A percentile compares a stretch with the other conserved stretches of the same genome.
Conservation (phyloP, 768 basidiomycete genomes). For the Lyophyllum shimeji region DNA sequence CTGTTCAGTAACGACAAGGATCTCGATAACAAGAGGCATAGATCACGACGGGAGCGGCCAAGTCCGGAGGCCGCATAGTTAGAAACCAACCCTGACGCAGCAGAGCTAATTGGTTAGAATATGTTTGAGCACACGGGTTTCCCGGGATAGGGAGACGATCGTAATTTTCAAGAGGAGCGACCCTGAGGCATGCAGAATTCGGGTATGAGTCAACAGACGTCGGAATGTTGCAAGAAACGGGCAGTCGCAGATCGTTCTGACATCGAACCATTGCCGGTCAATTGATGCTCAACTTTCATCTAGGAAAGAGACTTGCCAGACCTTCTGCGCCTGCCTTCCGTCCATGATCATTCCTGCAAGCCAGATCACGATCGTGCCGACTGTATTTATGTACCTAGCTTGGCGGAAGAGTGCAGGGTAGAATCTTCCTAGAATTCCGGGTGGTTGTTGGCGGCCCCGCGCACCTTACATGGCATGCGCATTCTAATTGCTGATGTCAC, state of each 20-base stretch:
- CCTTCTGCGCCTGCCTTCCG: neutral
- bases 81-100: neutral
- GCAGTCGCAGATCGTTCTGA: constrained; percentile 23
- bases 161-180: neutral
- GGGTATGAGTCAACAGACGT: constrained; percentile 17
- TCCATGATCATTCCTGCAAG: neutral
- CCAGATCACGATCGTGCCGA: neutral
- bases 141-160: neutral
- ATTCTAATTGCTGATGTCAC: neutral
- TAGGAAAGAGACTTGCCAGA: too few species aligned
- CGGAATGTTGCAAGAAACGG: constrained; percentile 4
- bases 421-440: neutral
- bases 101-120: neutral
- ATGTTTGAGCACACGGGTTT: constrained; percentile 6
- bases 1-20: constrained; percentile 9
- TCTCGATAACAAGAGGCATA: constrained; percentile 17
- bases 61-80: neutral
- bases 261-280: constrained; percentile 9
- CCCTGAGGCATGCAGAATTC: constrained; percentile 10
- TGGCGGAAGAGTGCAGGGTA: neutral
- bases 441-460: neutral
- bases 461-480: neutral
- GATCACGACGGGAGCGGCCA: constrained; percentile 27
- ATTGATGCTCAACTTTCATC: neutral
- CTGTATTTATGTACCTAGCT: neutral